A percentile compares a stretch with the other conserved stretches of the same genome.
Conservation (phyloP, 176 grass and related monocot species). For the Hsuehochloa calcarea region DNA sequence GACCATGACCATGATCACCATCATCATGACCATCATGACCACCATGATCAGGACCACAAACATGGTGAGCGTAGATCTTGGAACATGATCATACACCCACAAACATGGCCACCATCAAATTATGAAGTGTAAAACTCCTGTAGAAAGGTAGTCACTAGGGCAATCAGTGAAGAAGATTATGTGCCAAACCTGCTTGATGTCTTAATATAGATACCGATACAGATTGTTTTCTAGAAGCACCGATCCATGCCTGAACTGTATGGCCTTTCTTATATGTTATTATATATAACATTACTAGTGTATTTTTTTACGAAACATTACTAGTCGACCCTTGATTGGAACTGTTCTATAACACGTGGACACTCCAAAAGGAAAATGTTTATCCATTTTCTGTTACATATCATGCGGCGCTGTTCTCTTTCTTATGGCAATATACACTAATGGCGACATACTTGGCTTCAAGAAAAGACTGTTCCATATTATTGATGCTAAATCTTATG, state of each 20-base stretch:
- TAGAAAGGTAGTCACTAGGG: neutral
- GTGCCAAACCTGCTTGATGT: neutral
- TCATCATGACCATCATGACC: conserved; percentile 31
- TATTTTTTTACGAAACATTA: neutral
- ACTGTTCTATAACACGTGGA: neutral
- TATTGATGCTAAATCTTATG: neutral
- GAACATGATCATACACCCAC: conserved; percentile 14
- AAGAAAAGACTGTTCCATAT: neutral
- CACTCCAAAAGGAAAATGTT: neutral
- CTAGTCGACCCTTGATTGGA: neutral
- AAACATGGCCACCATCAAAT: conserved; percentile 3
- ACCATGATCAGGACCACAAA: conserved; percentile 67
- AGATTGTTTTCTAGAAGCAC: neutral
- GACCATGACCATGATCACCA: conserved; percentile 45
- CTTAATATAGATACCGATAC: neutral
- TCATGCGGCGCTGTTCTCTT: neutral
- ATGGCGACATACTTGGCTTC: neutral
- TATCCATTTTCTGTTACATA: neutral
- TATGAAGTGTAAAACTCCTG: neutral
- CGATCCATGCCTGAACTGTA: neutral
- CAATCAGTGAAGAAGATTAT: neutral
- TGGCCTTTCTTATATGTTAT: neutral
- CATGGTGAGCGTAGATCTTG: conserved; percentile 53
- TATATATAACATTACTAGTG: neutral
- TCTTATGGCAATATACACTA: neutral